phyloP scores from a whole-genome alignment of 495 filamentous ascomycete species.

The Umbilicaria muhlenbergii region DNA sequence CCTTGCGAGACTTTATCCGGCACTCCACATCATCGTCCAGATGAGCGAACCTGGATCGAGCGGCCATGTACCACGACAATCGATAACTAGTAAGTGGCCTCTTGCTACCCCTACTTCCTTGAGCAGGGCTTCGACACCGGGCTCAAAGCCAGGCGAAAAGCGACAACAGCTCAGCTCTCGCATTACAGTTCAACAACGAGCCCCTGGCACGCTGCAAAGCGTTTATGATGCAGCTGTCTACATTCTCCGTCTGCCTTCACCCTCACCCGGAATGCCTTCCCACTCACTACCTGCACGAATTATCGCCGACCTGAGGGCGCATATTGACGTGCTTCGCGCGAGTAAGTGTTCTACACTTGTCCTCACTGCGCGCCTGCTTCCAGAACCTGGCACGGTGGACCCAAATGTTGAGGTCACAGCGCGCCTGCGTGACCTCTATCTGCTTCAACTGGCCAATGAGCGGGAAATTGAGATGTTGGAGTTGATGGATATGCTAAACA shows the following conservation, averaged over 20 bases:
- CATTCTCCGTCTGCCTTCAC: slow-evolving; percentile 16
- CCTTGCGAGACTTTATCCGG: slow-evolving; percentile 15
- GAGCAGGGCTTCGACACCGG: too few relatives aligned
- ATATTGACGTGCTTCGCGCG: slow-evolving; percentile 11
- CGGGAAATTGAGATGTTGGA: slow-evolving; percentile 12
- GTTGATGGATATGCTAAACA: slow-evolving; percentile 12
- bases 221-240: slow-evolving; percentile 19
- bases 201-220: slow-evolving; percentile 10
- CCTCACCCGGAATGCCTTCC: too few relatives aligned
- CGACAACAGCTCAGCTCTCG: neutral
- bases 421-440: slow-evolving; percentile 16
- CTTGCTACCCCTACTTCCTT: too few relatives aligned
- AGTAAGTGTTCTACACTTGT: slow-evolving; percentile 13
- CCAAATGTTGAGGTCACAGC: slow-evolving; percentile 11
- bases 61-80: too few relatives aligned
- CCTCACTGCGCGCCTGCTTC: slow-evolving; percentile 13
- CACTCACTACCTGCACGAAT: slow-evolving; percentile 5
- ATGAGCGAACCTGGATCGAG: slow-evolving; percentile 5
- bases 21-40: slow-evolving; percentile 21
- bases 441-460: slow-evolving; percentile 18
- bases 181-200: slow-evolving; percentile 13
- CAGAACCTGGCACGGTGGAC: slow-evolving; percentile 10
- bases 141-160: too few relatives aligned
- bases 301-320: slow-evolving; percentile 11
- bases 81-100: too few relatives aligned